Base-by-base conservation (phyloP, 225 moss, liverwort and hornwort species). In the Bryoerythrophyllum caledonicum region DNA sequence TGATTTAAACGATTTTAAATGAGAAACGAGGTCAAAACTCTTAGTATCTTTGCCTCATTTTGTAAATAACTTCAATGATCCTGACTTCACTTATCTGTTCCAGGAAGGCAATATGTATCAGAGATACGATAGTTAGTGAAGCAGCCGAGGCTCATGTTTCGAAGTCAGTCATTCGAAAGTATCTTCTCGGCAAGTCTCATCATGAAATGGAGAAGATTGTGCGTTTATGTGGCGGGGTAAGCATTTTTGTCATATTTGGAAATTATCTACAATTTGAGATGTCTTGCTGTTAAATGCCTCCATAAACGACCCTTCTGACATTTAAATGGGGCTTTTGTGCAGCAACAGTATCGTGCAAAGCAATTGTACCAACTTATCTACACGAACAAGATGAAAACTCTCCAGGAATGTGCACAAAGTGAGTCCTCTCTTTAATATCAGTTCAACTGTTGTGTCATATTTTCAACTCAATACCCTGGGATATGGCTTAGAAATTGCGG, bases 321-420 rank as follows among this genome's bases (percentile, higher is more conserved):
- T 28, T 62, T 10, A 6, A 7, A 63, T 9, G 56, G 32, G 56
- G 52, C 55, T 65, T 53, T 46, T 17, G 20, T 68, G 77, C 87
- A 94, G 94, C 92, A 85, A 90, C 92, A 89, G 77, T 94, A 92
- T 86, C 89, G 94, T 69, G 94, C 90, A 51, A 92, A 82, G 75
- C 94, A 94, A 77, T 75, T 94, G 48, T 81, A 92, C 79, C 87
- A 89, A 70, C 67, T 92, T 30, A 79, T 94, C 30, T 94, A 94
- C 82, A 92, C 83, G 79, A 90, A 82, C 62, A 94, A 86, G 74
- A 78, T 80, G 19, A 83, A 79, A 70, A 75, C 56, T 65, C 67
- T 94, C 46, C 87, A 89, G 10, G 87, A 91, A 35, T 90, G 88
- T 75, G 80, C 74, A 27, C 92, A 92, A 53, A 74, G 94, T 90